Base-by-base conservation (phyloP, 2,329 filamentous ascomycete genomes). In the Nannizziopsis arthrosporioides region DNA sequence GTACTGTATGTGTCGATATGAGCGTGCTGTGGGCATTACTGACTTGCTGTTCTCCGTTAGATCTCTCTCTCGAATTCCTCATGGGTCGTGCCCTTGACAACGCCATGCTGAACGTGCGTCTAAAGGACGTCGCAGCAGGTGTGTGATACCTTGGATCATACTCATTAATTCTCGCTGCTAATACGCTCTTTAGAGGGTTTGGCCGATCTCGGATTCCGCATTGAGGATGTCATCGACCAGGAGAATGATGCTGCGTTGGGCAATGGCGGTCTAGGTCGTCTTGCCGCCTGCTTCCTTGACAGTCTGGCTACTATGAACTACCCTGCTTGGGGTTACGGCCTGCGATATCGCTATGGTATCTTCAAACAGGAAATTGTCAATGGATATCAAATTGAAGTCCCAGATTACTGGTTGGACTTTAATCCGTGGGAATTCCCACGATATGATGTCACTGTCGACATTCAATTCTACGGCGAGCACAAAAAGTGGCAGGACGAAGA, bases 321-420 rank as follows among this genome's bases (percentile, higher is more conserved):
- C 65, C 86, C 92, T 8, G 92, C 92, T 15, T 98, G 92, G 92
- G 92, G 92, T 32, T 98, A 98, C 61, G 92, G 90, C 48, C 73
- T 98, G 57, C 81, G 92, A 61, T 98, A 98, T 73, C 77, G 88
- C 65, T 96, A 96, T 64, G 85, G 85, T 63, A 98, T 98, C 65
- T 98, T 98, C 80, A 96, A 96, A 73, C 92, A 98, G 72, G 92
- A 96, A 72, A 96, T 98, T 59, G 82, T 95, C 51, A 85, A 96
- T 61, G 92, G 92, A 50, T 98, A 95, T 65, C 92, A 98, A 68
- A 88, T 98, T 55, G 92, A 98, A 63, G 85, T 96, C 51, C 92
- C 92, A 15, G 92, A 98, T 66, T 96, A 98, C 70, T 98, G 92
- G 92, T 79, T 98, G 47, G 92, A 96, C 65, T 95, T 96, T 69